These are phyloP conservation scores for Tylopilus cervinicoccineus DNA, from an alignment of 768 basidiomycete species.

Conservation along the genomic window DNA sequence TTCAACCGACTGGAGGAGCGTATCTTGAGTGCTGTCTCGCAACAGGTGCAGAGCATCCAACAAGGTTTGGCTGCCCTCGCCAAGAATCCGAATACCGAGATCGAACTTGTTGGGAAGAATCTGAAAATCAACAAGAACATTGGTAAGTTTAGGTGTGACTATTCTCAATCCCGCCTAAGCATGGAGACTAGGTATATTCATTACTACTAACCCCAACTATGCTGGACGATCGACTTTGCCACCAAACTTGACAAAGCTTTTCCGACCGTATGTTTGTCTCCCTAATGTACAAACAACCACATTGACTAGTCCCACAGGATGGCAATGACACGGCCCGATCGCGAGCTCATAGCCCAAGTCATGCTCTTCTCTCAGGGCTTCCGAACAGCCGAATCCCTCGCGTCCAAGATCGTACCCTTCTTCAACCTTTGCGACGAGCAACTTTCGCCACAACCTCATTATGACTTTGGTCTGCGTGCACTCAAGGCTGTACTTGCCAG, in stretches of 20 bases:
- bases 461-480: conserved; percentile 97
- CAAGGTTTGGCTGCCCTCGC: conserved; percentile 84
- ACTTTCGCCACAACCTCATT: conserved; percentile 94
- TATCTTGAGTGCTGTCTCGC: conserved; percentile 95
- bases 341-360: conserved; percentile 98
- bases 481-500: conserved; percentile 95
- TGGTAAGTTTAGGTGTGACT: conserved; percentile 40
- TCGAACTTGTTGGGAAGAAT: conserved; percentile 93
- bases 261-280: conserved; percentile 71
- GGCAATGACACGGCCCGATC: conserved; percentile 98
- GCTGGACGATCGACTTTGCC: conserved; percentile 92
- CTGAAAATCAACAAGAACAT: conserved; percentile 93
- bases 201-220: conserved; percentile 98
- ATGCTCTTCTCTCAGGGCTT: conserved; percentile 99
- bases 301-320: conserved; percentile 51
- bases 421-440: conserved; percentile 99
- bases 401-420: conserved; percentile 97
- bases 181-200: conserved; percentile 75
- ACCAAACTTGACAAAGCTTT: conserved; percentile 86
- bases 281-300: background rate
- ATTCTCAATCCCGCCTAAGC: conserved; percentile 2
- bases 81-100: conserved; percentile 84
- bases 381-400: conserved; percentile 95
- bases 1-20: conserved; percentile 98
- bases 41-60: conserved; percentile 98